Evolutionary conservation across 148 eudicot species (phyloP).

Genomic region (Fagopyrum tataricum): DNA sequence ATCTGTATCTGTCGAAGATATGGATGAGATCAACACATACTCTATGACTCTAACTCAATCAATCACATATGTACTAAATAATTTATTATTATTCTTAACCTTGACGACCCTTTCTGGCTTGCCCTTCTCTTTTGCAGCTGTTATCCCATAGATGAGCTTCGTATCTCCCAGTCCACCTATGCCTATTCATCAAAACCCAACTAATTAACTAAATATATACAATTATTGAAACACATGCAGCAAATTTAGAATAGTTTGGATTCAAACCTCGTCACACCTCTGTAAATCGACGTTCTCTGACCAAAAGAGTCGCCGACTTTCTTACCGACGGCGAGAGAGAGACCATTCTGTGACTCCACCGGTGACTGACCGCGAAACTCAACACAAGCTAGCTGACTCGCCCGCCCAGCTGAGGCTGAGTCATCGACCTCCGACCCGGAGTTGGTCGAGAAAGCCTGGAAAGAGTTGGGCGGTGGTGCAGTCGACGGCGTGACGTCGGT

Average conservation of each 20-base stretch:
- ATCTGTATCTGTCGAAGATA: too few relatives aligned
- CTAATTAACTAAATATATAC: background rate
- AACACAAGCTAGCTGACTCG: slow-evolving; percentile 30
- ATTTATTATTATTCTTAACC: slow-evolving; percentile 37
- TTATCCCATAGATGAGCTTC: slow-evolving; percentile 99
- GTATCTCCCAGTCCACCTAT: slow-evolving; percentile 95
- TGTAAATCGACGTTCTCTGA: slow-evolving; percentile 84
- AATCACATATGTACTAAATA: background rate
- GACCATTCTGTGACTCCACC: slow-evolving; percentile 18
- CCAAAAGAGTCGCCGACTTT: slow-evolving; percentile 82
- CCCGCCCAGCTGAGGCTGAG: slow-evolving; percentile 35
- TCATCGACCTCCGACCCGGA: slow-evolving; percentile 90
- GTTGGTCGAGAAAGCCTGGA: too few relatives aligned
- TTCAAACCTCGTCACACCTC: slow-evolving; percentile 87
- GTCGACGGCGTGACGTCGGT: slow-evolving; percentile 22
- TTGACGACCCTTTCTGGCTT: slow-evolving; percentile 99
- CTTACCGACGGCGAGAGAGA: slow-evolving; percentile 49
- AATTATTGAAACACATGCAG: background rate
- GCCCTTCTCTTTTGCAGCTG: slow-evolving; percentile 98
- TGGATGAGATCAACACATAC: too few relatives aligned
- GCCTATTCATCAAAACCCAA: slow-evolving; percentile 28
- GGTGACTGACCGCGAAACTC: slow-evolving; percentile 32
- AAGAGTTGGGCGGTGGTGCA: too few relatives aligned
- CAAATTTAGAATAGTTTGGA: background rate
- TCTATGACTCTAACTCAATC: too few relatives aligned